phyloP scores from a whole-genome alignment of 495 filamentous ascomycete species.

The Podospora anserina region DNA sequence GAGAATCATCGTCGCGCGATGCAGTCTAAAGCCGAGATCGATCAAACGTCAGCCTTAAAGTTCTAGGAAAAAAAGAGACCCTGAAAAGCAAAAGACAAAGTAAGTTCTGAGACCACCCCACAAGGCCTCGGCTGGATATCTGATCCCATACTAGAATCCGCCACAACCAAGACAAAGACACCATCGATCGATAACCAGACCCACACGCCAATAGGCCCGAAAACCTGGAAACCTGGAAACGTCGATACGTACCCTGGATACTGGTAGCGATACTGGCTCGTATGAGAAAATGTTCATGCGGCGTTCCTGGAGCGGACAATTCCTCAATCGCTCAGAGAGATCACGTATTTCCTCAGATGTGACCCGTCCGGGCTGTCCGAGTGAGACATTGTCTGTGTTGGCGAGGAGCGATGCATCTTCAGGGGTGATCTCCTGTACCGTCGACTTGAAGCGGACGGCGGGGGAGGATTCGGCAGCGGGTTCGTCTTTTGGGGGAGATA shows the following conservation, averaged over 20 bases:
- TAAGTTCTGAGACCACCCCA: not conserved
- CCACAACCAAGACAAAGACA: conserved; percentile 10
- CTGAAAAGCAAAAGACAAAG: not conserved
- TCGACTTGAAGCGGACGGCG: conserved; percentile 75
- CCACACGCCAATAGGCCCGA: conserved; percentile 7
- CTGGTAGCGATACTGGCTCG: conserved; percentile 82
- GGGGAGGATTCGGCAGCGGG: conserved; percentile 29
- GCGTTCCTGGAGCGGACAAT: conserved; percentile 70
- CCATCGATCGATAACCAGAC: conserved; percentile 4
- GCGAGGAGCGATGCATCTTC: conserved; percentile 33
- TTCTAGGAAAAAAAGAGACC: not conserved
- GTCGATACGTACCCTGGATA: conserved; percentile 67
- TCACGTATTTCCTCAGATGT: conserved; percentile 65
- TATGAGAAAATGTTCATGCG: conserved; percentile 83
- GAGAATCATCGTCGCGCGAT: conserved; percentile 44
- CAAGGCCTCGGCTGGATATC: not conserved
- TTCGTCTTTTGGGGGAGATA: conserved; percentile 15
- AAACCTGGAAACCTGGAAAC: not conserved
- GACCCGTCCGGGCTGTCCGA: conserved; percentile 34
- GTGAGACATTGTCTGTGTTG: conserved; percentile 14
- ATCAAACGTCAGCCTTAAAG: conserved; percentile 2
- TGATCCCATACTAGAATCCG: not conserved
- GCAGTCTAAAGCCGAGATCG: conserved; percentile 34
- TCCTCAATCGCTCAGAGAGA: conserved; percentile 67
- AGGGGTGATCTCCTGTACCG: conserved; percentile 71